phyloP scores from a whole-genome alignment of 73 alveolate genomes.

The Tetrahymena borealis region DNA sequence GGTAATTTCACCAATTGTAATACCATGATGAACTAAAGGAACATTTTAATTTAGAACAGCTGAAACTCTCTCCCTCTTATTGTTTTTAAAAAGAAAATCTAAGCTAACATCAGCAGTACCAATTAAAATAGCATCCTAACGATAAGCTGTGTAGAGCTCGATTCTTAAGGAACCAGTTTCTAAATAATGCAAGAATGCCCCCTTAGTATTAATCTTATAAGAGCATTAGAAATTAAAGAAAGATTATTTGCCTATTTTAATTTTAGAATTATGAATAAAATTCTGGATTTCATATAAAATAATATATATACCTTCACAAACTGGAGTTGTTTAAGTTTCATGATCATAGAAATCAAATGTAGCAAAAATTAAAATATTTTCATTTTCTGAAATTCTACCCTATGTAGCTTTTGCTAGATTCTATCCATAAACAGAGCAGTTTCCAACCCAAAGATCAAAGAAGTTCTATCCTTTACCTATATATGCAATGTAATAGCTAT shows the following conservation, averaged over 20 bases:
- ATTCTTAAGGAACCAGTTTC: neutral
- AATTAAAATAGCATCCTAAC: neutral
- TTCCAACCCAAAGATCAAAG: neutral
- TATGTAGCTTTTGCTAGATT: neutral
- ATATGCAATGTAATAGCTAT: neutral
- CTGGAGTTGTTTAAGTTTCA: neutral
- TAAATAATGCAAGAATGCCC: neutral
- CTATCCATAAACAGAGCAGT: neutral
- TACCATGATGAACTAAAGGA: neutral
- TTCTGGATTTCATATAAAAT: neutral
- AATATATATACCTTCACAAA: neutral
- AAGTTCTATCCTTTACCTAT: neutral
- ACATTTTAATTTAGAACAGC: neutral
- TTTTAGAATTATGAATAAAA: neutral
- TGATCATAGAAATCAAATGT: neutral
- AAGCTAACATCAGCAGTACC: neutral
- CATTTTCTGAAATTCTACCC: neutral
- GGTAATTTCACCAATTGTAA: neutral
- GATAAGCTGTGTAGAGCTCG: neutral
- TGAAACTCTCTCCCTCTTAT: neutral
- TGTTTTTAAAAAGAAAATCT: neutral
- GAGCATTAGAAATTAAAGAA: neutral
- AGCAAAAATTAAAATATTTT: neutral
- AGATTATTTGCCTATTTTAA: neutral
- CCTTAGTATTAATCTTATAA: neutral